Base-by-base conservation (phyloP, 2,329 filamentous ascomycete species). In the Hypoxylon sp. region DNA sequence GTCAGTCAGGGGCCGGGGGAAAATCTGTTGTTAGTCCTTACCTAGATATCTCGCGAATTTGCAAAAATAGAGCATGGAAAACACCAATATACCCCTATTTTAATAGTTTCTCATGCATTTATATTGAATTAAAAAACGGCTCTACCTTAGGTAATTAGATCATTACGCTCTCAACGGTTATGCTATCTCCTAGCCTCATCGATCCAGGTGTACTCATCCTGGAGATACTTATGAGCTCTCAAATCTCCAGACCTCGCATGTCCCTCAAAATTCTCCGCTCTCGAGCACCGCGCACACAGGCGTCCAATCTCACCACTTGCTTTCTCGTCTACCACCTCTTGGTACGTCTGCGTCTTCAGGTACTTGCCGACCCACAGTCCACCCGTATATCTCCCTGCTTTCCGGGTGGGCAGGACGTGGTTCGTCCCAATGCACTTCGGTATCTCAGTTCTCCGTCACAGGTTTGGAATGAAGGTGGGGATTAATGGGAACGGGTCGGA, bases 341-440 rank as follows among this genome's bases (percentile, higher is more conserved):
- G 84, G 67, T 86, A 86, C 0, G 84, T 86, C n/a, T 80, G 76
- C 0, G 83, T 86, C 32, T 80, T 78, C 14, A 86, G 74, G 66
- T 79, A 86, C 71, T 86, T 86, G n/a, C 84, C 83, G 1, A 86
- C 84, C 84, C 84, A 86, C 2, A 86, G 76, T 1, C 84, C 84
- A 1, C 84, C 84, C 0, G 84, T 86, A 68, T 83, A 86, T 2
- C 81, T 73, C 0, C 81, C 80, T 0, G 83, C 83, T 19, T 79
- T 78, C 1, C 79, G 76, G 0, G 84, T 86, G 0, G 84, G 84
- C 0, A 87, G 76, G 2, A 86, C 84, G 68, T 86, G 84, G 70
- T 86, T 86, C 2, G 84, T 86, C 1, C 84, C 84, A 62, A 86
- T 86, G 34, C 81, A 82, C 81, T 84, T 29, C 0, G 16, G 23